Evolutionary conservation across 352 stramenopile genomes (phyloP), one percentile per base, ranked within the genome.

Genomic region (Thalassiosira hispida): DNA sequence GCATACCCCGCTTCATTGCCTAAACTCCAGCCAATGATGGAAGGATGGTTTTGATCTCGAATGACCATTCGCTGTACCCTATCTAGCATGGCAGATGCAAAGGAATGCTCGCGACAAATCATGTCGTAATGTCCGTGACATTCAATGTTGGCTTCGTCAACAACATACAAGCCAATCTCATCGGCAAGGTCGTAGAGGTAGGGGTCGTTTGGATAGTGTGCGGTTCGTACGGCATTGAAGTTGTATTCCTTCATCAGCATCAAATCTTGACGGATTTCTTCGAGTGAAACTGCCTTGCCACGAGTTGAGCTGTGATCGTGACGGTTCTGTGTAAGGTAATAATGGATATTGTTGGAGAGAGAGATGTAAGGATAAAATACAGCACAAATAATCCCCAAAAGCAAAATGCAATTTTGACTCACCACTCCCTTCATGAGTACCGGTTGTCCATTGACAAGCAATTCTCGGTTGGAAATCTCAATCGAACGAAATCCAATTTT

Each of bases 101-200:
- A 77, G 31, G 91, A 90, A 59, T 87, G 76, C 22, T 90, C 84
- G 2, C 92, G 67, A 11, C 81, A 86, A 29, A 86, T 85, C 78
- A 94, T 94, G n/a, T 89, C 79, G 56, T 95, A 90, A 60, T 96
- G 94, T 7, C 94, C 94, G 84, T 97, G 94, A 35, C 91, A 95
- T 81, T 97, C 94, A 59, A 97, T 94, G 71, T 97, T 97, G 4
- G 94, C 90, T 79, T 97, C 94, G 69, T 96, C 94, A 27, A 93
- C 85, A n/a, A 97, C 92, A 75, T 95, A 96, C 64, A 97, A 75
- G 8, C 94, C 94, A 40, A 94, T 81, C 66, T 94, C 90, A 77
- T 96, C 92, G 44, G 91, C 96, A 12, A 97, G 82, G 38, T 95
- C 87, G 65, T 96, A 96, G 47, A 94, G 94, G 7, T 88, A 83